Conservation (phyloP, 768 basidiomycete genomes). For the Collybia sordida region DNA sequence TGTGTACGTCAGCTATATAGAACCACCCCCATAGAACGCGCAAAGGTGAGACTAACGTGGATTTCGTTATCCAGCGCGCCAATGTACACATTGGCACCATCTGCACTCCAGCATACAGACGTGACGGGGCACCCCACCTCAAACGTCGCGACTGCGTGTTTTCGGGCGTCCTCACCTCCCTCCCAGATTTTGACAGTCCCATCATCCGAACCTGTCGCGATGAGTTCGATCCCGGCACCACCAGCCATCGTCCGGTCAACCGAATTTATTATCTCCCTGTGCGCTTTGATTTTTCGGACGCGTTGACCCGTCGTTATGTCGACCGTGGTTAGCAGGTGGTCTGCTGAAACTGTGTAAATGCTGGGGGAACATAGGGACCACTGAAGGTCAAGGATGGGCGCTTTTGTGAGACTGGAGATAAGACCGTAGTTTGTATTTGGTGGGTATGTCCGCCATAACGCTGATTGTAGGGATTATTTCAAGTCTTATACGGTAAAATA, state of each 20-base stretch:
- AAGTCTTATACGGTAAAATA: neutral
- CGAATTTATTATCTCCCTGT: slow-evolving; percentile 88
- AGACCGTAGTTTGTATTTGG: slow-evolving; percentile 94
- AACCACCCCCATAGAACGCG: slow-evolving; percentile 4
- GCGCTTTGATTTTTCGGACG: slow-evolving; percentile 79
- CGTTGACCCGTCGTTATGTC: slow-evolving; percentile 86
- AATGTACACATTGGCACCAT: slow-evolving; percentile 87
- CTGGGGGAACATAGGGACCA: slow-evolving; percentile 78
- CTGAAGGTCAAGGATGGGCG: slow-evolving; percentile 89
- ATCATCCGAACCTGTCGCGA: slow-evolving; percentile 90
- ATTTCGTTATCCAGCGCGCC: slow-evolving; percentile 96
- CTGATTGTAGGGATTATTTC: slow-evolving; percentile 33
- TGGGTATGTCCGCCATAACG: slow-evolving; percentile 88
- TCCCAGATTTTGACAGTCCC: slow-evolving; percentile 93
- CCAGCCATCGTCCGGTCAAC: slow-evolving; percentile 85
- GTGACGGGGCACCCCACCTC: slow-evolving; percentile 91
- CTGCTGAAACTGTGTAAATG: slow-evolving; percentile 87
- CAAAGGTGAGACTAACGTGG: slow-evolving; percentile 59
- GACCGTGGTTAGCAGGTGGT: slow-evolving; percentile 75
- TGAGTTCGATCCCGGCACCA: slow-evolving; percentile 80
- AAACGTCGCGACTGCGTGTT: slow-evolving; percentile 76
- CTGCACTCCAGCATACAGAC: slow-evolving; percentile 87
- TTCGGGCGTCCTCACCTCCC: slow-evolving; percentile 71
- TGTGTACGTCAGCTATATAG: slow-evolving; percentile 3
- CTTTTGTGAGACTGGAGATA: slow-evolving; percentile 80